Percentiles rank a stretch among this genome's conserved stretches.
phyloP scores from a whole-genome alignment of 2,329 filamentous ascomycete genomes.

The Xylariaceae sp. region DNA sequence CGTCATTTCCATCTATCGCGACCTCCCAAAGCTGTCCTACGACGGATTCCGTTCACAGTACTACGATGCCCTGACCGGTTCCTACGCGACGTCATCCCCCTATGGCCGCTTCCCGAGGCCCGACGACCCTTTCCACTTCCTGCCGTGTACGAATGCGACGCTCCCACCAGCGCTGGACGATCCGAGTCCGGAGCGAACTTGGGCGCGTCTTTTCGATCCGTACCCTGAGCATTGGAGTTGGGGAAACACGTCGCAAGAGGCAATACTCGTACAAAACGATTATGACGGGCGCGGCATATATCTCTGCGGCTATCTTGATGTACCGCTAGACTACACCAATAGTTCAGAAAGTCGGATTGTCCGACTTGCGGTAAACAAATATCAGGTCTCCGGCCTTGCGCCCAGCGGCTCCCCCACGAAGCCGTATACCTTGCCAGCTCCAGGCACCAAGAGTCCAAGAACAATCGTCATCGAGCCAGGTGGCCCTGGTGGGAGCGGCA shows the following conservation, averaged over 20 bases:
- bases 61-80: slow-evolving; percentile 11
- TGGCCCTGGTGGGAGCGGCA: slow-evolving; percentile 46
- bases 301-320: slow-evolving; percentile 14
- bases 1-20: slow-evolving; percentile 6
- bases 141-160: slow-evolving; percentile 41
- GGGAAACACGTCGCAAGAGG: slow-evolving; percentile 26
- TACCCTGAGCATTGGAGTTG: slow-evolving; percentile 43
- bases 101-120: slow-evolving; percentile 35
- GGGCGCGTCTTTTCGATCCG: slow-evolving; percentile 39
- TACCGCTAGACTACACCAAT: slow-evolving; percentile 12
- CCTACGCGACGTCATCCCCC: slow-evolving; percentile 3
- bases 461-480: slow-evolving; percentile 49
- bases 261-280: slow-evolving; percentile 1
- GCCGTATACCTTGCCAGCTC: slow-evolving; percentile 5
- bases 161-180: slow-evolving; percentile 39
- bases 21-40: slow-evolving; percentile 15
- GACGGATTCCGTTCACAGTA: slow-evolving; percentile 15
- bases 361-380: slow-evolving; percentile 46
- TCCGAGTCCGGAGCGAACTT: slow-evolving; percentile 29
- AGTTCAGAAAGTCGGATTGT: slow-evolving; percentile 25
- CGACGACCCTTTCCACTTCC: slow-evolving; percentile 42
- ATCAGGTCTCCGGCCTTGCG: slow-evolving; percentile 42
- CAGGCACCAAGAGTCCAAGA: slow-evolving; percentile 36
- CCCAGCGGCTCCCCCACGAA: slow-evolving; percentile 10
- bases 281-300: slow-evolving; percentile 22